Evolutionary conservation across 495 filamentous ascomycete species (phyloP), one percentile per base, ranked within the genome.

Genomic region (Xylaria grammica): DNA sequence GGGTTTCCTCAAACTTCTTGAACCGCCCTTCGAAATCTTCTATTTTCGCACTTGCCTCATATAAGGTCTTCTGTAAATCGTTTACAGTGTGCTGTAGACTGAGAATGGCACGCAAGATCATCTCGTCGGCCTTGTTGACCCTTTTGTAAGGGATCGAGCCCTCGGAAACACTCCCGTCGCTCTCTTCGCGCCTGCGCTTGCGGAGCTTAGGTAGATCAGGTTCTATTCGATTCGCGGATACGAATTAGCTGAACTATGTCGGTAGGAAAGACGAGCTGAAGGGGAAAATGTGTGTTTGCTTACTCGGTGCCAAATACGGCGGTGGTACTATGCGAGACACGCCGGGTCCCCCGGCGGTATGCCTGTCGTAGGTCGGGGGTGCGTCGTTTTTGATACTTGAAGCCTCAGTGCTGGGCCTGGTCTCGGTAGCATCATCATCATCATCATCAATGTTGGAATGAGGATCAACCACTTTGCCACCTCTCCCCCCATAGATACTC

Each of bases 401-500:
- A 29, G n/a, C n/a, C 7, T 3, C 55, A 15, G 1, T 26, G 0
- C 27, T 24, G 19, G 11, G 40, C 9, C 29, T 42, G 19, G 2
- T 11, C 9, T 36, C 27, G 26, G 19, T 10, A 22, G 17, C 1
- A 7, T 48, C 36, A 36, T 59, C 26, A 7, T 48, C 42, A 24
- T 34, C 11, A 48, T 34, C 10, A 19, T n/a, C 19, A n/a, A n/a
- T n/a, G n/a, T n/a, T n/a, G n/a, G n/a, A n/a, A 36, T 36, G 40
- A 32, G n/a, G 27, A 2, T 59, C 42, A 29, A 59, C 56, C 9
- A 59, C 56, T 42, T 42, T 59, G 42, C 56, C 56, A 4, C 56
- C 42, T 29, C 44, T 59, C n/a, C 56, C 56, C 40, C 56, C 56
- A n/a, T 59, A 59, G 8, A 59, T 40, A 59, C 40, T 59, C 1